Evolutionary conservation across 768 basidiomycete species (phyloP), one percentile per base, ranked within the genome.

Genomic region (Phaeotremella fagi): DNA sequence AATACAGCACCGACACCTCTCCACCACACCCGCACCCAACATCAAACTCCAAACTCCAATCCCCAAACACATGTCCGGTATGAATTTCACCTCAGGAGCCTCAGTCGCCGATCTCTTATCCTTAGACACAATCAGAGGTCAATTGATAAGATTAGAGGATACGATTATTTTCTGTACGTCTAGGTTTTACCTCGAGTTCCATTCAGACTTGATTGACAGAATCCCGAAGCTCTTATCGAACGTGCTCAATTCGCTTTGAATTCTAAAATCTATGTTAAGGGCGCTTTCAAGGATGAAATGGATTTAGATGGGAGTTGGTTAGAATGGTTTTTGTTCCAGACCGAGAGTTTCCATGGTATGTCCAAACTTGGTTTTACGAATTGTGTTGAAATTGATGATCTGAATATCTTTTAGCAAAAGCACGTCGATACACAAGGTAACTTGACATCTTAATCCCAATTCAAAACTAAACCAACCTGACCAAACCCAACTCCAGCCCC

Each of bases 321-420:
- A 2, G 88, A 97, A 55, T 99, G 95, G 95, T 92, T 99, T 76
- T 77, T 99, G 76, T 85, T 85, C 64, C 94, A 98, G 76, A 98
- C 80, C 0, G 95, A 99, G 78, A 80, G 81, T 0, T 95, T 95
- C 77, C 95, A 98, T 75, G 90, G 95, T 90, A 55, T 59, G 87
- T 77, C 26, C 12, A 48, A 45, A 23, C 20, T 52, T n/a, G n/a
- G 31, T 7, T 7, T 7, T 16, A 33, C 31, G 16, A 16, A 15
- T 18, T 45, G 4, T 15, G 35, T 14, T 14, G 35, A 33, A 15
- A 44, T 43, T 44, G 29, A 42, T 33, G 7, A 7, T 16, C 28
- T 43, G 52, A 24, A 4, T 14, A 46, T 37, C 38, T 22, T 49
- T 29, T 70, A 94, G 94, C 94, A 29, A 95, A 91, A 76, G 92